Percentiles rank a stretch among this genome's conserved stretches.
Evolutionary conservation across 2,329 filamentous ascomycete genomes (phyloP).

Genomic region (Byssochlamys sp.): DNA sequence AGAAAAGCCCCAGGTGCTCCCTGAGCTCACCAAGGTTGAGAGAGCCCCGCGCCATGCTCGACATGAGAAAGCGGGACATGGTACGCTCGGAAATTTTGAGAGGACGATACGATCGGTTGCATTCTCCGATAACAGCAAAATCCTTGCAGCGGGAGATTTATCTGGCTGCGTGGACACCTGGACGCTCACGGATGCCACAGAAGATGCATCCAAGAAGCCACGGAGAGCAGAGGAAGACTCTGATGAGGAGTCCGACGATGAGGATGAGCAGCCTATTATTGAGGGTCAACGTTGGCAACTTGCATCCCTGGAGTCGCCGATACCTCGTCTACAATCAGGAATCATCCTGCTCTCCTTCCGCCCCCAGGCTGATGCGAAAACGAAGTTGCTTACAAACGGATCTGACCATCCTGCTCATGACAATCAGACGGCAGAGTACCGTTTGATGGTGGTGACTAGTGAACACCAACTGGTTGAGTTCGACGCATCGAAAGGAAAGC

Average conservation of each 20-base stretch:
- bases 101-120: slow-evolving; percentile 62
- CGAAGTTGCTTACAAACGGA: slow-evolving; percentile 35
- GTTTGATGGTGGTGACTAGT: slow-evolving; percentile 53
- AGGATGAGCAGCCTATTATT: slow-evolving; percentile 38
- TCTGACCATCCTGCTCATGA: slow-evolving; percentile 19
- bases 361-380: slow-evolving; percentile 24
- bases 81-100: slow-evolving; percentile 65
- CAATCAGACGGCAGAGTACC: slow-evolving; percentile 44
- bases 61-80: slow-evolving; percentile 46
- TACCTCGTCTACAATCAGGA: slow-evolving; percentile 58
- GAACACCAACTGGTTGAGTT: slow-evolving; percentile 66
- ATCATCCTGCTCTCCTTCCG: slow-evolving; percentile 62
- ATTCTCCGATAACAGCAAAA: slow-evolving; percentile 71
- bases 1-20: slow-evolving; percentile 34
- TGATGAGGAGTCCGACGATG: slow-evolving; percentile 42
- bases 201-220: slow-evolving; percentile 24
- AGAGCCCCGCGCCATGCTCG: slow-evolving; percentile 24
- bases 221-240: slow-evolving; percentile 30
- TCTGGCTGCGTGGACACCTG: slow-evolving; percentile 82
- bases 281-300: slow-evolving; percentile 63
- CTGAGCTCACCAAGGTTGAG: slow-evolving; percentile 35
- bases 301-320: slow-evolving; percentile 59
- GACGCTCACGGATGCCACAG: slow-evolving; percentile 54
- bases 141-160: slow-evolving; percentile 71
- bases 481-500: slow-evolving; percentile 62